Conservation (phyloP, 257 asterid species). For the Gardenia jasminoides region DNA sequence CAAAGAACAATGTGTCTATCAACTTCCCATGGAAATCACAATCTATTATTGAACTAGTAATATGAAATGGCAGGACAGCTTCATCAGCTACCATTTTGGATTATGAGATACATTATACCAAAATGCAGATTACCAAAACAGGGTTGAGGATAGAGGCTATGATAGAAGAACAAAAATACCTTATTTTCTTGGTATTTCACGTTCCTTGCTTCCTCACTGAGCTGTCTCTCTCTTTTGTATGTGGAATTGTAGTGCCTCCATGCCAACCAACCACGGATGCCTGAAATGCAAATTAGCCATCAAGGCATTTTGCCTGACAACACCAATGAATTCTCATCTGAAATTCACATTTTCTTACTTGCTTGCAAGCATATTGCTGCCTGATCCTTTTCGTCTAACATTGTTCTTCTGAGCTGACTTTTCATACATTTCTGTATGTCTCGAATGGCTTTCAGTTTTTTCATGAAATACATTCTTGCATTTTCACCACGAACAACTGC, state of each 20-base stretch:
- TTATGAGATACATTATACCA: not conserved
- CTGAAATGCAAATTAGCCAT: conserved; percentile 19
- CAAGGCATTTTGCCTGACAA: not conserved
- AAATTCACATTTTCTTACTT: conserved; percentile 24
- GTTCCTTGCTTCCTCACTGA: conserved; percentile 5
- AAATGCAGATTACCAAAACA: not conserved
- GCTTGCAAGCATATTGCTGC: conserved; percentile 34
- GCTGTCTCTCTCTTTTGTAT: conserved; percentile 6
- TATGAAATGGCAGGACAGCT: not conserved
- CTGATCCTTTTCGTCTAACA: conserved; percentile 21
- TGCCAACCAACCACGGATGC: conserved; percentile 34
- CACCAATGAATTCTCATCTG: not conserved
- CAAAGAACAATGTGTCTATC: not conserved
- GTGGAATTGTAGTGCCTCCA: conserved; percentile 21
- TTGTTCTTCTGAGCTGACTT: conserved; percentile 20
- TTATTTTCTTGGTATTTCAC: conserved; percentile 14
- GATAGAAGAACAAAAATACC: conserved; percentile 18
- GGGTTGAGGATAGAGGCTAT: not conserved
- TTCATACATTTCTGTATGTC: conserved; percentile 47
- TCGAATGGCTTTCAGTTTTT: conserved; percentile 31
- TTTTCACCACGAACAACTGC: conserved; percentile 74
- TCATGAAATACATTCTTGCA: conserved; percentile 36
- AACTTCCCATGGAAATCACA: not conserved
- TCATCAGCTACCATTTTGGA: not conserved
- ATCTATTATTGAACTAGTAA: not conserved